These are phyloP conservation scores for Plasmodium cynomolgi DNA, from an alignment of 169 alveolate genomes.

Conservation along the genomic window DNA sequence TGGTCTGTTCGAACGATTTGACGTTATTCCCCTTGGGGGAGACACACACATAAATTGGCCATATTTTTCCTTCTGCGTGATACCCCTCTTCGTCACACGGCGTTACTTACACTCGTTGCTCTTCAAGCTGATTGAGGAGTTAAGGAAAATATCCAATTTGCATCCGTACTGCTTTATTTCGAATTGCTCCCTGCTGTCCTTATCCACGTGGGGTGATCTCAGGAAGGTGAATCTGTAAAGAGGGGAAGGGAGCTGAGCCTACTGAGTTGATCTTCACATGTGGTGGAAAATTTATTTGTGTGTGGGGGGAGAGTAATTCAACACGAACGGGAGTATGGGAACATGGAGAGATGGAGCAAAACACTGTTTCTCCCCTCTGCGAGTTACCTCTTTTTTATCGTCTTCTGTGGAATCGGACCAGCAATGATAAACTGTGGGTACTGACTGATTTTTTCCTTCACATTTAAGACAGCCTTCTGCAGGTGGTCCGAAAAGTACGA, in stretches of 20 bases:
- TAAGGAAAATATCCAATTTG: constrained; percentile 40
- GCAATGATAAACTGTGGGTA: constrained; percentile 59
- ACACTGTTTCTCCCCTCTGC: neutral
- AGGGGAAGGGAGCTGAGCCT: too few relatives aligned
- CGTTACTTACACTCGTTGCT: constrained; percentile 30
- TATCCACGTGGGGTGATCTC: constrained; percentile 72
- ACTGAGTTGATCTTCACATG: neutral
- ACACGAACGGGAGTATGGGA: neutral
- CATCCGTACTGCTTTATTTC: constrained; percentile 70
- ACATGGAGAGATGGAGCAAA: neutral
- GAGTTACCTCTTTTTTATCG: constrained; percentile 60
- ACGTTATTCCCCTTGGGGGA: neutral
- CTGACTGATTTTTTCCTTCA: constrained; percentile 45
- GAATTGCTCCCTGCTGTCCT: constrained; percentile 74
- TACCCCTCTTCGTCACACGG: neutral
- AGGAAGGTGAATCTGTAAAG: constrained; percentile 45
- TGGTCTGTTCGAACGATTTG: neutral
- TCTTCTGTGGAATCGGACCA: constrained; percentile 66
- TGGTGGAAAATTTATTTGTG: neutral
- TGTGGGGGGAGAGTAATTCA: neutral
- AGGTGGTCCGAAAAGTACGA: constrained; percentile 72
- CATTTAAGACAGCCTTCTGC: constrained; percentile 63
- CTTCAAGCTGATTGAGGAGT: constrained; percentile 34
- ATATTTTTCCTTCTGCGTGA: neutral
- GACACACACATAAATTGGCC: neutral